Conservation (phyloP, 1,139 yeast species). For the Hanseniaspora uvarum region DNA sequence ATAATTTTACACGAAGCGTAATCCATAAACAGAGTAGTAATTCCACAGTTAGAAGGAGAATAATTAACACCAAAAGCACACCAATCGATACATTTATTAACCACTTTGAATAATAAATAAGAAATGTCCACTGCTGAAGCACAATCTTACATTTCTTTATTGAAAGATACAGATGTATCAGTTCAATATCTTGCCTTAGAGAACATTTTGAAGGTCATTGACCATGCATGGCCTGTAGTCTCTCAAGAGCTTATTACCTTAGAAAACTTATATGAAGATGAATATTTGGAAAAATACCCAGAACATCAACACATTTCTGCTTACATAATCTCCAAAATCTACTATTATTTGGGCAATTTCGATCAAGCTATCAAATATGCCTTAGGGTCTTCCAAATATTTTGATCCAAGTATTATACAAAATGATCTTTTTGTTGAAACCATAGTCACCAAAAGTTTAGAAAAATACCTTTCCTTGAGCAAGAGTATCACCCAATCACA, state of each 20-base stretch:
- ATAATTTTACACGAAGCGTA: not conserved
- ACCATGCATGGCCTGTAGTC: conserved; percentile 94
- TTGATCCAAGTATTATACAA: conserved; percentile 58
- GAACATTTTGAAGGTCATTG: conserved; percentile 72
- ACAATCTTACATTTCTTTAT: conserved; percentile 79
- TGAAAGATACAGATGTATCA: conserved; percentile 67
- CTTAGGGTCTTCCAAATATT: conserved; percentile 59
- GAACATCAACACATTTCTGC: conserved; percentile 66
- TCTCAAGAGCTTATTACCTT: conserved; percentile 78
- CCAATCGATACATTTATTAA: not conserved
- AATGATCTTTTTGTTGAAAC: conserved; percentile 86
- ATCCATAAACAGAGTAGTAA: not conserved
- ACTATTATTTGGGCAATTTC: conserved; percentile 89
- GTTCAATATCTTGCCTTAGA: conserved; percentile 78
- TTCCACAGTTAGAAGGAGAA: not conserved
- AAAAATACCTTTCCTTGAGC: conserved; percentile 50
- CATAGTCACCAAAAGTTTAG: conserved; percentile 84
- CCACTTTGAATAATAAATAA: not conserved
- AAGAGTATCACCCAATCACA: conserved; percentile 45
- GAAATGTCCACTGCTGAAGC: conserved; percentile 62
- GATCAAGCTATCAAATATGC: conserved; percentile 85
- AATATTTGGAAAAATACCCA: conserved; percentile 46
- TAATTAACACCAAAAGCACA: not conserved
- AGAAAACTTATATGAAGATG: conserved; percentile 86
- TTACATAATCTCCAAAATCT: conserved; percentile 82